Evolutionary conservation across 2,329 filamentous ascomycete genomes (phyloP).

Genomic region (Beauveria rudraprayagi): DNA sequence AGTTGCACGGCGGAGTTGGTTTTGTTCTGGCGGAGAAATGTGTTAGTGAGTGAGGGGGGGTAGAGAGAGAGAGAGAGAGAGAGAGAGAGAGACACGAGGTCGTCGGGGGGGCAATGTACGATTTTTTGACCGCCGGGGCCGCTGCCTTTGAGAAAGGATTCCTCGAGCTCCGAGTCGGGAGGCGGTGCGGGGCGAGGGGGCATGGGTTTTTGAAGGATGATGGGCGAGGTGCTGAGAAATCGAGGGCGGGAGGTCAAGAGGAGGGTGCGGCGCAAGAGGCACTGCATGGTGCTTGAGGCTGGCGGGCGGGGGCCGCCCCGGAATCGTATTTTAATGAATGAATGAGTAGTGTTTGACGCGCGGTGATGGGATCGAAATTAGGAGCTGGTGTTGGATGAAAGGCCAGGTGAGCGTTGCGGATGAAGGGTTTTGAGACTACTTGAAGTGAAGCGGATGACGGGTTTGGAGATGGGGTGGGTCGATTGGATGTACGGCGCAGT

Average conservation of each 20-base stretch:
- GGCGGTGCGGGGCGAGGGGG: slow-evolving; percentile 68
- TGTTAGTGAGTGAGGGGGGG: neutral
- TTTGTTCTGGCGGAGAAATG: slow-evolving; percentile 60
- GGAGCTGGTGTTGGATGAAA: neutral
- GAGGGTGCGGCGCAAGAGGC: slow-evolving; percentile 2
- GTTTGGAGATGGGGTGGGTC: neutral
- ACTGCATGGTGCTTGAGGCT: neutral
- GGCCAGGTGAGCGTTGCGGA: neutral
- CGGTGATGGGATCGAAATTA: neutral
- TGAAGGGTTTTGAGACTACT: neutral
- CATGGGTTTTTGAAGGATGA: slow-evolving; percentile 46
- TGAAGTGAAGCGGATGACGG: neutral
- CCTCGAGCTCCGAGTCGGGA: slow-evolving; percentile 70
- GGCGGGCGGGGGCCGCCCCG: no score
- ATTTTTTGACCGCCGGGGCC: slow-evolving; percentile 96
- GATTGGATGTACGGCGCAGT: no score
- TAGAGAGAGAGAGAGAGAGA: neutral
- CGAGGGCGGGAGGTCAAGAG: neutral
- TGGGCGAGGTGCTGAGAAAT: slow-evolving; percentile 25
- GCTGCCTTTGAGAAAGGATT: slow-evolving; percentile 81
- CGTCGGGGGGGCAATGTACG: slow-evolving; percentile 35
- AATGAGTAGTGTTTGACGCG: neutral
- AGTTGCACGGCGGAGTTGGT: slow-evolving; percentile 92
- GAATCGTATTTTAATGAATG: neutral
- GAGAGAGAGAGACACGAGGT: neutral